A percentile compares a stretch with the other conserved stretches of the same genome.
Evolutionary conservation across 2,329 filamentous ascomycete species (phyloP).

Genomic region (Emydomyces testavorans): DNA sequence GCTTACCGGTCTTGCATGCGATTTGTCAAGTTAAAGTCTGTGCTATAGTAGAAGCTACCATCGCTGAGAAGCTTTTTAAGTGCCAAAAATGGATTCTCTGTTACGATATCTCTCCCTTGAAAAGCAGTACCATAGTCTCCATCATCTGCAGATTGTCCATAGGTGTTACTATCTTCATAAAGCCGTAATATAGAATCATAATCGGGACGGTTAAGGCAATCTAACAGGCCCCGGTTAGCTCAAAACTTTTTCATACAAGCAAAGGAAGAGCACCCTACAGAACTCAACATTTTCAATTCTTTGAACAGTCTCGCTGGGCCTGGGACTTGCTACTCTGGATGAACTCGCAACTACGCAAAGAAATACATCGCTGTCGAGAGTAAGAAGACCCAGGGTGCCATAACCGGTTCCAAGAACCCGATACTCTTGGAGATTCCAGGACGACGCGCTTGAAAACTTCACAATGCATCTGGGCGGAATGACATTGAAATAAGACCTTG

Average conservation of each 20-base stretch:
- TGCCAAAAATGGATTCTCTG: constrained; percentile 82
- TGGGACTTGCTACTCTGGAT: constrained; percentile 64
- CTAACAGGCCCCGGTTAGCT: constrained; percentile 30
- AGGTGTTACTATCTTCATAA: constrained; percentile 37
- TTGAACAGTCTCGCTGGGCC: constrained; percentile 80
- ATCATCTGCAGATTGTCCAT: constrained; percentile 46
- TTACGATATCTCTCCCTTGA: constrained; percentile 55
- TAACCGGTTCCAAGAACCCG: constrained; percentile 65
- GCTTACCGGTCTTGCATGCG: constrained; percentile 71
- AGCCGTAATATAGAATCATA: constrained; percentile 62
- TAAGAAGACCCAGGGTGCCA: constrained; percentile 80
- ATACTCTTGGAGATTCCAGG: constrained; percentile 62
- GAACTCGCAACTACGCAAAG: constrained; percentile 78
- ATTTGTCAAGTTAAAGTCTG: constrained; percentile 95
- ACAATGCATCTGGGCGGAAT: constrained; percentile 63
- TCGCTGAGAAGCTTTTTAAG: constrained; percentile 85
- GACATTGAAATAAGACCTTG: constrained; percentile 23
- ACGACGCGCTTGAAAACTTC: constrained; percentile 59
- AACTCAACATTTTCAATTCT: constrained; percentile 81
- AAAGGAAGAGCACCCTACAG: constrained; percentile 33
- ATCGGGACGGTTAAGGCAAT: constrained; percentile 75
- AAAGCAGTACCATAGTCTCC: constrained; percentile 39
- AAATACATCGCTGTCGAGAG: constrained; percentile 74
- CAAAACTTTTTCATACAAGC: constrained; percentile 3
- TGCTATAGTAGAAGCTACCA: constrained; percentile 94